Evolutionary conservation across 2,329 filamentous ascomycete species (phyloP), one percentile per base, ranked within the genome.

Genomic region (Ophioceras dolichostomum): DNA sequence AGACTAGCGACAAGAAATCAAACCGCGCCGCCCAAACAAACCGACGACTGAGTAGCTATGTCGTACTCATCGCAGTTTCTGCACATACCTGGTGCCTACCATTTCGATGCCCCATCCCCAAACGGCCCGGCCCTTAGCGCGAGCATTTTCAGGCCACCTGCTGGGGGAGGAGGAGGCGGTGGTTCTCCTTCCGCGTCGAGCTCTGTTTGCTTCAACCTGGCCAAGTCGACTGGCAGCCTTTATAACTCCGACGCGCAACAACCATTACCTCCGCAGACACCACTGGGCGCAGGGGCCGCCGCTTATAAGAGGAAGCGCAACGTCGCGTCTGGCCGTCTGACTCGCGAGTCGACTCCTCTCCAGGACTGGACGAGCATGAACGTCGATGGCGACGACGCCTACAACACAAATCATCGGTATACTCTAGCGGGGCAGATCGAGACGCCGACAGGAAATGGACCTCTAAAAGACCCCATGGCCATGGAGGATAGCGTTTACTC

Each of bases 401-500:
- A 34, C 43, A 39, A 37, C 45, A 18, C 40, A 45, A 28, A 38
- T 19, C 47, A 44, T 26, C 54, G 55, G 36, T 76, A 75, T 43
- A 62, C 64, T 2, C 56, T 75, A 9, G 70, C 68, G 6, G 71
- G 70, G 14, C 67, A 72, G 48, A 65, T 74, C 35, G 62, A 67
- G 34, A 69, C 67, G 0, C 65, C 67, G 49, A 2, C 50, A 55
- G 2, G 39, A 44, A 5, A 49, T 43, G 10, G 50, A 51, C 13
- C 47, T 49, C 17, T 51, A 51, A 34, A 55, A 55, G 12, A 47
- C 53, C 20, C 35, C 18, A 54, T 74, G 22, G 22, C 39, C n/a
- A n/a, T n/a, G n/a, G 68, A 67, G 14, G 68, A 74, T 38, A 74
- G 70, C 51, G 56, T 67, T 41, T 73, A 71, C 47, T 75, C 70